Base-by-base conservation (phyloP, 2,329 filamentous ascomycete genomes). In the Exophiala alcalophila region DNA sequence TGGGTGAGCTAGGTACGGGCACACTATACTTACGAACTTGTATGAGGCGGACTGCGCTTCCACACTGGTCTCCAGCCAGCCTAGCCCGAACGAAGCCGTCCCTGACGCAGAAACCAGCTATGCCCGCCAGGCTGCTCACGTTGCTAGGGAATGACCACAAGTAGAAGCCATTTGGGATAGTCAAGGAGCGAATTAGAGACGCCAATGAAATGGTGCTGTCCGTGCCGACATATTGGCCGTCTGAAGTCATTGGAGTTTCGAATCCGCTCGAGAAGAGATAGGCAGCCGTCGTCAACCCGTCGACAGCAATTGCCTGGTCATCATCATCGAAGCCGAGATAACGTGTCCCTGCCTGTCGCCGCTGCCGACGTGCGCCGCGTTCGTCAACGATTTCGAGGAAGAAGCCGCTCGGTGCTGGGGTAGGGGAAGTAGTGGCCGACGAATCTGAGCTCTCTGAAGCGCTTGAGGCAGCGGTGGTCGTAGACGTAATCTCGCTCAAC, bases 11-110 rank as follows among this genome's bases (percentile, higher is more conserved):
- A n/a, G n/a, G n/a, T n/a, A n/a, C n/a, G n/a, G n/a, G n/a, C n/a
- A n/a, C n/a, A n/a, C n/a, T n/a, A n/a, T 15, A 33, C 30, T 33
- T 33, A 33, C 30, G 14, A 33, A 18, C 16, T 33, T 33, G 30
- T 18, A 16, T 18, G 8, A 34, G 8, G 5, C 7, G 14, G 31
- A 34, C 15, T 11, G 18, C 10, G 14, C 11, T 34, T 10, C 7
- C 8, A 20, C 16, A 23, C 8, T 4, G 12, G 31, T 34, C 18
- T 7, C 15, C 31, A 10, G 18, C 10, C 16, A 34, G 12, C 16
- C 21, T 21, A 20, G 12, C 12, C 9, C 4, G 10, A n/a, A 34
- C 8, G 5, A 20, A 6, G 31, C 31, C 18, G 31, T 23, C 20
- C 12, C 16, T 10, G 20, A 9, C 5, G 12, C 30, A 33, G 16